A percentile compares a stretch with the other conserved stretches of the same genome.
phyloP scores from a whole-genome alignment of 2,329 filamentous ascomycete genomes.

The Neonectria faginata region DNA sequence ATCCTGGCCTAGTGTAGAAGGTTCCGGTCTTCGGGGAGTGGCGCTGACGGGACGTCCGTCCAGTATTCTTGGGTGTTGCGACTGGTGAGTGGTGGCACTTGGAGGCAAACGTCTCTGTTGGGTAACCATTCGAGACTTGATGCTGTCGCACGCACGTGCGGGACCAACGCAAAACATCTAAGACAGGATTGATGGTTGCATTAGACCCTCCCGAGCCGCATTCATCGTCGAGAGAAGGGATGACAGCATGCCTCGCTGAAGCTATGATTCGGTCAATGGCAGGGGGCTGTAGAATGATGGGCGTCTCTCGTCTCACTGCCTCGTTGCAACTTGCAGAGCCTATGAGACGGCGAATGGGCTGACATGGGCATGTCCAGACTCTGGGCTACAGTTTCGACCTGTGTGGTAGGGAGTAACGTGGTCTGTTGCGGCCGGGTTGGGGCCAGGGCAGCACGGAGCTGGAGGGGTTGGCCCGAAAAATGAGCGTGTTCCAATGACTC shows the following conservation, averaged over 20 bases:
- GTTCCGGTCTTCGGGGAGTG: constrained; percentile 37
- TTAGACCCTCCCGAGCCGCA: constrained; percentile 18
- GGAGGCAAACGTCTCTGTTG: constrained; percentile 12
- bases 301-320: neutral
- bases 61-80: neutral
- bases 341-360: constrained; percentile 11
- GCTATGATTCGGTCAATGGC: too few relatives aligned
- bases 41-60: neutral
- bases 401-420: neutral
- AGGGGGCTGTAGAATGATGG: neutral
- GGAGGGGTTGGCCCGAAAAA: neutral
- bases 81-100: constrained; percentile 15
- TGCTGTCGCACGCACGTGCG: constrained; percentile 14
- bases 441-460: neutral
- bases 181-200: constrained; percentile 12
- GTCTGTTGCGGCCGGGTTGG: constrained; percentile 3
- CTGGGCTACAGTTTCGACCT: constrained; percentile 4
- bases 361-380: constrained; percentile 18
- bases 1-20: constrained; percentile 35
- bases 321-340: neutral
- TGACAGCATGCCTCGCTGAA: constrained; percentile 8
- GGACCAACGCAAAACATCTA: neutral
- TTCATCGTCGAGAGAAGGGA: constrained; percentile 3
- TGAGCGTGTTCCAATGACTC: constrained; percentile 9
- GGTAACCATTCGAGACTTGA: constrained; percentile 9